Conservation (phyloP, 805 yeast genomes). For the Huiozyma naganishii region DNA sequence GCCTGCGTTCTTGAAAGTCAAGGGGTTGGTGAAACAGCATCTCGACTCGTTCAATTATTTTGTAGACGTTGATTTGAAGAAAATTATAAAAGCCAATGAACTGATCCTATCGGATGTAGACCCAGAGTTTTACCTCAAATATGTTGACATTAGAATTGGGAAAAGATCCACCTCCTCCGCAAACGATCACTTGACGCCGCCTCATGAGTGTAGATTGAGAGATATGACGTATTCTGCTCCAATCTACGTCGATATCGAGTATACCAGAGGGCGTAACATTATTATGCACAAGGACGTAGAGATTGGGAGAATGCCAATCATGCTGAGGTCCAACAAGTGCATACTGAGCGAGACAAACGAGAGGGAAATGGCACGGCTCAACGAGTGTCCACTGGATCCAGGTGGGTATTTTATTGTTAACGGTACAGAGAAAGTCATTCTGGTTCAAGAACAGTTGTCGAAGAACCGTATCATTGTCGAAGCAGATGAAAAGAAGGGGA, state of each 20-base stretch:
- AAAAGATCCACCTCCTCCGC: slow-evolving; percentile 45
- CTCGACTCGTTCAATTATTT: slow-evolving; percentile 96
- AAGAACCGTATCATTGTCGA: slow-evolving; percentile 97
- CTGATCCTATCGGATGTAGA: slow-evolving; percentile 86
- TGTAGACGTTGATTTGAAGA: slow-evolving; percentile 85
- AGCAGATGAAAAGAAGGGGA: slow-evolving; percentile 87
- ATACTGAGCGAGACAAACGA: slow-evolving; percentile 71
- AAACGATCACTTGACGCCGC: slow-evolving; percentile 61
- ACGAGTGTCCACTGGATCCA: slow-evolving; percentile 96
- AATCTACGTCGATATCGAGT: slow-evolving; percentile 91
- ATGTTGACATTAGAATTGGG: slow-evolving; percentile 88
- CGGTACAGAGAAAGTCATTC: slow-evolving; percentile 94
- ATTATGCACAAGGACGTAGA: slow-evolving; percentile 83
- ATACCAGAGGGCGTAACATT: slow-evolving; percentile 88
- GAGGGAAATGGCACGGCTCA: slow-evolving; percentile 71
- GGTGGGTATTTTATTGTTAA: slow-evolving; percentile 97
- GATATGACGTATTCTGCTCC: slow-evolving; percentile 94
- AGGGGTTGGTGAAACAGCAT: slow-evolving; percentile 95
- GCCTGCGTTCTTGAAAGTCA: slow-evolving; percentile 92
- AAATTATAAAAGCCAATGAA: slow-evolving; percentile 87
- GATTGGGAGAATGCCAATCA: slow-evolving; percentile 97
- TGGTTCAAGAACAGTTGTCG: slow-evolving; percentile 92
- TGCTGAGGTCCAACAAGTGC: slow-evolving; percentile 91
- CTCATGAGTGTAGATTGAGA: slow-evolving; percentile 91
- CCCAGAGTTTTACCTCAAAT: slow-evolving; percentile 90